phyloP scores from a whole-genome alignment of 768 basidiomycete genomes.

The Kwoniella newhampshirensis region DNA sequence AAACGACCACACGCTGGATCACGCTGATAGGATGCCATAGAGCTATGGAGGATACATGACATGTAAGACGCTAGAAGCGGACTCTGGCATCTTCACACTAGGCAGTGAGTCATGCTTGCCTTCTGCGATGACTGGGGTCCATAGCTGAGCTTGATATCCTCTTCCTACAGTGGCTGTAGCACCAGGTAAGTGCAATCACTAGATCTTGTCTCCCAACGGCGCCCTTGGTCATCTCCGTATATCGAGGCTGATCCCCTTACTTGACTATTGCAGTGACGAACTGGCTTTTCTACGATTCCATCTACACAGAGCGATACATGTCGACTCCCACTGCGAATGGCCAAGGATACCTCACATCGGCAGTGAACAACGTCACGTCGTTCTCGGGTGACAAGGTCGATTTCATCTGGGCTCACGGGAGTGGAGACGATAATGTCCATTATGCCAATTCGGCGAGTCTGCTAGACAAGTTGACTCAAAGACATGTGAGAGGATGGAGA shows the following conservation, averaged over 20 bases:
- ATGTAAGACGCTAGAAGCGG: constrained; percentile 84
- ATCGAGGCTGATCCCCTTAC: neutral
- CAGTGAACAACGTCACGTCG: constrained; percentile 81
- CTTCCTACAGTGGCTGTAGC: constrained; percentile 45
- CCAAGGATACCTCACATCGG: constrained; percentile 84
- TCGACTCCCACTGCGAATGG: constrained; percentile 73
- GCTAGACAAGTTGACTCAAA: constrained; percentile 86
- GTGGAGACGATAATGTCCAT: constrained; percentile 94
- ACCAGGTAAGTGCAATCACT: constrained; percentile 26
- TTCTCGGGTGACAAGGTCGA: constrained; percentile 68
- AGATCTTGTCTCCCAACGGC: neutral
- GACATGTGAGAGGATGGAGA: constrained; percentile 65
- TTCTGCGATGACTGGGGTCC: constrained; percentile 57
- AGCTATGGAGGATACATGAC: constrained; percentile 97
- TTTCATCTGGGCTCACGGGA: constrained; percentile 86
- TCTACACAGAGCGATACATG: constrained; percentile 99
- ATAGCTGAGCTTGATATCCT: neutral
- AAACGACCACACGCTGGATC: no score
- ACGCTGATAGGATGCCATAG: constrained; percentile 55
- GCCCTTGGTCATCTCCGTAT: neutral
- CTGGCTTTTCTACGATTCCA: constrained; percentile 64
- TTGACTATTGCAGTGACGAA: constrained; percentile 38
- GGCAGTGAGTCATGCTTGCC: constrained; percentile 75
- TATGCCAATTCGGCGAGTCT: constrained; percentile 85
- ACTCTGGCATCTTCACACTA: constrained; percentile 83